Conservation (phyloP, 805 yeast species). For the Ascoidea rubescens region DNA sequence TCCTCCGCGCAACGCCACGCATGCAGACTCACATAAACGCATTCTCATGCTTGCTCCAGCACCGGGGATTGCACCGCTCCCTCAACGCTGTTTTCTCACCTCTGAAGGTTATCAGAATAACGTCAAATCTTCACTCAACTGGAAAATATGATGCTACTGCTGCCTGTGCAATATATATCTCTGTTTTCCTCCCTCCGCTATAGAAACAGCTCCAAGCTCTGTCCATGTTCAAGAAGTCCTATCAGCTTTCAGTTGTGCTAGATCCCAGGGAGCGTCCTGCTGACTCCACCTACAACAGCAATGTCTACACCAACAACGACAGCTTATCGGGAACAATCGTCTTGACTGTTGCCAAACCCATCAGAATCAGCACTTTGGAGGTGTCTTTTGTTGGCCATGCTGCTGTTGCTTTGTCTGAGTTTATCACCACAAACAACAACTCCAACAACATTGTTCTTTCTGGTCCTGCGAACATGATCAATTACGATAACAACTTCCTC, state of each 20-base stretch:
- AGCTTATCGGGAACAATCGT: not conserved
- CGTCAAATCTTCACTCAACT: too few species aligned
- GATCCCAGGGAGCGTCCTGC: not conserved
- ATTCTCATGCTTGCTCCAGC: too few species aligned
- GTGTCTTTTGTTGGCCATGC: not conserved
- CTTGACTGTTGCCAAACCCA: not conserved
- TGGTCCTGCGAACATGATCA: not conserved
- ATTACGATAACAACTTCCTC: not conserved
- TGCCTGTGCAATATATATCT: too few species aligned
- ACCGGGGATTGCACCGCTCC: too few species aligned
- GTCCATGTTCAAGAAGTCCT: not conserved
- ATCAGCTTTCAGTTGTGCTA: not conserved
- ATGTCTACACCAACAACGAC: not conserved
- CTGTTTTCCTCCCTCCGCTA: too few species aligned
- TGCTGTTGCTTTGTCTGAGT: not conserved
- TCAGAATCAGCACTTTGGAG: too few species aligned
- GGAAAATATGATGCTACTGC: too few species aligned
- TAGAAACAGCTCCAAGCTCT: too few species aligned
- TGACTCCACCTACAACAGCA: not conserved
- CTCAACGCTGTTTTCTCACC: too few species aligned
- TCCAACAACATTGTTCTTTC: not conserved
- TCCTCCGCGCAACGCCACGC: too few species aligned
- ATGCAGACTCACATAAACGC: too few species aligned
- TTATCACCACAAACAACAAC: not conserved
- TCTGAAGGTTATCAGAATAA: too few species aligned